Base-by-base conservation (phyloP, 208 protist genomes). In the Zelonia costaricensis region DNA sequence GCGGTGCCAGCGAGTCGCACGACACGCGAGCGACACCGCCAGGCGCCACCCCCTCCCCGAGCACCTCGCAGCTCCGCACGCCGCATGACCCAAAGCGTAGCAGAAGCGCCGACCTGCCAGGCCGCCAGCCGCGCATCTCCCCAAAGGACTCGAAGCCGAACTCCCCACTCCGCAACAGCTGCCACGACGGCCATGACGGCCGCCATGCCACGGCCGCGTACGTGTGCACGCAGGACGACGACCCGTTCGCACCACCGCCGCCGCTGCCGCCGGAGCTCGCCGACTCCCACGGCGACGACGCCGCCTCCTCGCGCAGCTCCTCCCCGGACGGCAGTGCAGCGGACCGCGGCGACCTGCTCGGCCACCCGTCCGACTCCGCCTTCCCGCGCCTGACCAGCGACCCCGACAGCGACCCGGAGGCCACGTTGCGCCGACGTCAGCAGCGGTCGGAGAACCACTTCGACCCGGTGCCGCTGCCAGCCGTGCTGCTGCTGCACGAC, bases 371-470 rank as follows among this genome's bases (percentile, higher is more conserved):
- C 6, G 20, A 5, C 52, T 30, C 13, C 12, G 52, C 36, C 35
- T 20, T 33, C 18, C 13, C 52, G 15, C 20, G 7, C 35, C 1
- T 38, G 3, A 27, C 27, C 4, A 1, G 23, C 9, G 40, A 22
- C 27, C 39, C 1, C 13, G 15, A 39, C 39, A 8, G 7, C 55
- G 7, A 28, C 27, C 22, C 35, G 27, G 25, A 27, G 13, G 28
- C 23, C 4, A 12, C n/a, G 4, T 20, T 27, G 28, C 40, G 10
- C 3, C 16, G 16, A 28, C 23, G 4, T 16, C 25, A 4, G 10
- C 6, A 36, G 36, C 36, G n/a, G 3, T 35, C 23, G 4, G 55
- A 67, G 43, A 70, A 66, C 39, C 74, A 80, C 68, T 80, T 80
- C 27, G 74, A 74, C n/a, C 65, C 66, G 2, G 36, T 78, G 15